Evolutionary conservation across 495 filamentous ascomycete genomes (phyloP), one percentile per base, ranked within the genome.

Genomic region (Diplogelasinospora grovesii): DNA sequence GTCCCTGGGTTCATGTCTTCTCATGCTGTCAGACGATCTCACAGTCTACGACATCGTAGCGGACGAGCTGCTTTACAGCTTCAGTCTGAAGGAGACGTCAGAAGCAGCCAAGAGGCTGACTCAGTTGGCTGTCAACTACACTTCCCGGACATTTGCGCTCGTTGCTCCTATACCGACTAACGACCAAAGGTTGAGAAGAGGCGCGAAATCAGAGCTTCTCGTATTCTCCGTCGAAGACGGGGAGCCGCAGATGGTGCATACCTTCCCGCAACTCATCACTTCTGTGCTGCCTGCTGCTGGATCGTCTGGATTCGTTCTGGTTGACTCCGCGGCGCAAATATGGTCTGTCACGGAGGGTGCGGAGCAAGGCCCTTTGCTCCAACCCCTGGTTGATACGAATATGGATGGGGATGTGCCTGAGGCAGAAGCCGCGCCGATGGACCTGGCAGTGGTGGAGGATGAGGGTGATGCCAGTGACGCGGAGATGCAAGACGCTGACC

Each of bases 31-130:
- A 4, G 66, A 81, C 13, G 69, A 78, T 28, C 64, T 87, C 4
- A 58, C 64, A 8, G 78, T 85, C 29, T 86, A 80, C 54, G 78
- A 88, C 49, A 56, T 86, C 2, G 80, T 86, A 26, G 60, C 68
- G 16, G 75, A 80, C 39, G 67, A 72, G 29, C 56, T 77, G 6
- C 59, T 66, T 14, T 81, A 72, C 44, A 73, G 72, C 36, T 60
- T 83, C 25, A 30, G 43, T 5, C 46, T 56, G 14, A 56, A 62
- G 15, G 42, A 57, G 18, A 45, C 41, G 3, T 54, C 69, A 4
- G 45, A 54, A 16, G 36, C 43, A 5, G 48, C 61, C 6, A 66
- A 70, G 39, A 52, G 56, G n/a, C 48, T 76, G 33, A 66, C 71
- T 7, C 79, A 82, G 46, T 63, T 89, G 8, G 77, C 82, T 0